phyloP scores from a whole-genome alignment of 1,139 yeast species.

The Ogataea hybrid region DNA sequence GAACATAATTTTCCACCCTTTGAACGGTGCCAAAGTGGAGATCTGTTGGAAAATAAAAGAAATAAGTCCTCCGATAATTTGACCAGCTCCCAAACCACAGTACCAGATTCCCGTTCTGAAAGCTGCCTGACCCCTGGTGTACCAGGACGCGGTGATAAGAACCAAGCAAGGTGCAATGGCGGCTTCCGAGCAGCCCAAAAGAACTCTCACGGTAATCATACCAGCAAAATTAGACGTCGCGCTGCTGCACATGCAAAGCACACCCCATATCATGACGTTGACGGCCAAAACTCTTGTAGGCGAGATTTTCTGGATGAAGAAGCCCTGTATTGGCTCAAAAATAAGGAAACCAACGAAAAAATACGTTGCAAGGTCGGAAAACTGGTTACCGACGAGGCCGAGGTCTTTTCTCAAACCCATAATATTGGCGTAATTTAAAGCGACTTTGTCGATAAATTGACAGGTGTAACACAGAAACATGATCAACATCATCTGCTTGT shows the following conservation, averaged over 20 bases:
- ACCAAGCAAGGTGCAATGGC: slow-evolving; percentile 53
- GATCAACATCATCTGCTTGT: slow-evolving; percentile 49
- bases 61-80: slow-evolving; percentile 24
- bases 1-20: slow-evolving; percentile 20
- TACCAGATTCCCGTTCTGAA: slow-evolving; percentile 57
- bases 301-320: slow-evolving; percentile 40
- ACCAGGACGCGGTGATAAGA: slow-evolving; percentile 50
- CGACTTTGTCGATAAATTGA: slow-evolving; percentile 44
- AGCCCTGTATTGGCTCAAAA: slow-evolving; percentile 44
- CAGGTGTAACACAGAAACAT: slow-evolving; percentile 45
- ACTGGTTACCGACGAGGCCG: slow-evolving; percentile 34
- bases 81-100: slow-evolving; percentile 48
- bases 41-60: slow-evolving; percentile 30
- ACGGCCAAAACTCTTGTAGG: slow-evolving; percentile 40
- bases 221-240: slow-evolving; percentile 37
- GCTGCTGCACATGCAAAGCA: slow-evolving; percentile 31
- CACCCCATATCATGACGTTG: slow-evolving; percentile 37
- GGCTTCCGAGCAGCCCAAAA: slow-evolving; percentile 46
- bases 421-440: slow-evolving; percentile 45
- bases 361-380: slow-evolving; percentile 43
- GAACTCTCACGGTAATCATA: slow-evolving; percentile 41
- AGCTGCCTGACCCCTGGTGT: slow-evolving; percentile 46
- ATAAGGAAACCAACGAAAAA: slow-evolving; percentile 46
- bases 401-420: slow-evolving; percentile 41
- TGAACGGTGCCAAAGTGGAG: slow-evolving; percentile 27